Percentiles rank a stretch among this genome's conserved stretches.
phyloP scores from a whole-genome alignment of 1,284 basidiomycete species.

The Microbotryum violaceum region DNA sequence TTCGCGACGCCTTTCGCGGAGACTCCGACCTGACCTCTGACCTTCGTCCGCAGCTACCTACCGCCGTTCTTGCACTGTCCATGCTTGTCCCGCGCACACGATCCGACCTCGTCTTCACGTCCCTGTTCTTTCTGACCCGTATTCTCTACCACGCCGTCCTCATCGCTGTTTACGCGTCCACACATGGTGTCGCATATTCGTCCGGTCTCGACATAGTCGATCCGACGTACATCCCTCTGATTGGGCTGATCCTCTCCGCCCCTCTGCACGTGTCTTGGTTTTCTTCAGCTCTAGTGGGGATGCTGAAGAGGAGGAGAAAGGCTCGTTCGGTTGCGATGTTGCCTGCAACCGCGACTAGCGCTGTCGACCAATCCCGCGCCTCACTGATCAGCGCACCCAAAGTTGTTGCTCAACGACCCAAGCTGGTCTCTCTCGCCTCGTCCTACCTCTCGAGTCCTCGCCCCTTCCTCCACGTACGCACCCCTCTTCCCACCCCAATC shows the following conservation, averaged over 20 bases:
- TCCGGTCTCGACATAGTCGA: neutral
- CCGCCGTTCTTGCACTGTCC: conserved; percentile 51
- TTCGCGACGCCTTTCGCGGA: neutral
- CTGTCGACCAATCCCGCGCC: neutral
- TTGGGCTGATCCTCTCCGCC: conserved; percentile 3
- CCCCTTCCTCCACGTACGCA: neutral
- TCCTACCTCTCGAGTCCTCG: neutral
- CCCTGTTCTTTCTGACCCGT: conserved; percentile 51
- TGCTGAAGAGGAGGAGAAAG: neutral
- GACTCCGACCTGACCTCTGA: neutral
- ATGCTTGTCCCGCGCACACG: conserved; percentile 48
- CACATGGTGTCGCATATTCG: neutral
- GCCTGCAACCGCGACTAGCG: neutral
- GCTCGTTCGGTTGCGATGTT: neutral
- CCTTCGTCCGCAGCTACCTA: conserved; percentile 47
- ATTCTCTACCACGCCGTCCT: conserved; percentile 50
- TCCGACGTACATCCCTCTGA: no score
- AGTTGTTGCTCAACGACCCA: neutral
- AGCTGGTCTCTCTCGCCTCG: conserved; percentile 1
- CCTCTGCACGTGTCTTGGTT: conserved; percentile 15
- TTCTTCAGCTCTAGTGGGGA: neutral
- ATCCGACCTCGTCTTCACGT: conserved; percentile 50
- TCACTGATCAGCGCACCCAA: neutral
- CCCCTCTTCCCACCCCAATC: neutral
- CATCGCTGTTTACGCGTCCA: neutral